Percentiles rank a stretch among this genome's conserved stretches.
Evolutionary conservation across 2,329 filamentous ascomycete species (phyloP).

Genomic region (Ascomycota sp.): DNA sequence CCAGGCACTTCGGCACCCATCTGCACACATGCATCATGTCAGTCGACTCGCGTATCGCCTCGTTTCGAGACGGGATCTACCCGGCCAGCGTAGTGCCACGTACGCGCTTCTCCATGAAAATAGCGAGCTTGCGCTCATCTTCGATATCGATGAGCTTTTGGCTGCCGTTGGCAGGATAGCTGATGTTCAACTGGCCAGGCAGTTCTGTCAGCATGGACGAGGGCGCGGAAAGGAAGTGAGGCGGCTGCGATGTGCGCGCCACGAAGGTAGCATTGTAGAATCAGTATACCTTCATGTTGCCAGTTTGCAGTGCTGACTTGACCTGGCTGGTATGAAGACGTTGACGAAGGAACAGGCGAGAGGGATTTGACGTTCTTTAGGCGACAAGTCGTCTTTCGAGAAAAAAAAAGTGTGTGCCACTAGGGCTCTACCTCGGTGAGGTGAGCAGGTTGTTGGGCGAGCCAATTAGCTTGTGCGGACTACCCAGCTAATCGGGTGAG

Average conservation of each 20-base stretch:
- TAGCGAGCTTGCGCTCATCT: slow-evolving; percentile 95
- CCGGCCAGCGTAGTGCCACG: slow-evolving; percentile 13
- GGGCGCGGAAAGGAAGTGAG: too few species aligned
- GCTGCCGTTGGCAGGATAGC: slow-evolving; percentile 95
- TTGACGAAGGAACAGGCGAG: slow-evolving; percentile 5
- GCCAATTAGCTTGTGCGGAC: slow-evolving; percentile 11
- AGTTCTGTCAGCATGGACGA: too few species aligned
- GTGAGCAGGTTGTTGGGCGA: slow-evolving; percentile 2
- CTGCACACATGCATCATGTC: slow-evolving; percentile 11
- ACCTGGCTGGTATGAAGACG: slow-evolving; percentile 18
- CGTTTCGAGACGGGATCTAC: background rate
- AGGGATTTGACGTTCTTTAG: slow-evolving; percentile 4
- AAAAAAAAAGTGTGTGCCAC: slow-evolving; percentile 20
- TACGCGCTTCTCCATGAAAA: slow-evolving; percentile 97
- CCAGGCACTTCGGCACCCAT: slow-evolving; percentile 84
- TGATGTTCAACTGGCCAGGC: slow-evolving; percentile 33
- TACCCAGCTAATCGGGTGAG: too few species aligned
- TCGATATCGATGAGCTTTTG: slow-evolving; percentile 98
- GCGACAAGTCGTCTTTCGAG: slow-evolving; percentile 3
- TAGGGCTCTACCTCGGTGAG: slow-evolving; percentile 14
- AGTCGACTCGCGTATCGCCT: background rate
- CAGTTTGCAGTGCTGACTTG: slow-evolving; percentile 21
- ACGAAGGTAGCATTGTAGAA: too few species aligned
- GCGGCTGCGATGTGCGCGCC: too few species aligned
- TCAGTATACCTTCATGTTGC: slow-evolving; percentile 22